Conservation (phyloP, 2,329 filamentous ascomycete species). For the Paecilomyces niveus region DNA sequence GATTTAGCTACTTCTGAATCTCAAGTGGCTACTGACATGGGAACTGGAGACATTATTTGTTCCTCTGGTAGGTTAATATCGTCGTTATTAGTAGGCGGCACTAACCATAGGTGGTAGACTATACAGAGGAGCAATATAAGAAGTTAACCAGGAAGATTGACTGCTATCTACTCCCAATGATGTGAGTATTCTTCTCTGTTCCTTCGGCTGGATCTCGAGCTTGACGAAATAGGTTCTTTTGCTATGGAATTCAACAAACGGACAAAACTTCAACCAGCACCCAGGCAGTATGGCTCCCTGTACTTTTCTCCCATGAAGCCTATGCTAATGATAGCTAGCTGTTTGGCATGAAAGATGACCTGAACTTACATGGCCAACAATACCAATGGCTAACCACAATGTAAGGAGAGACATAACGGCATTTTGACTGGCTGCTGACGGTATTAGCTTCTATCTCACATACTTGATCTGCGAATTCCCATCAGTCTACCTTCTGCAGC, state of each 20-base stretch:
- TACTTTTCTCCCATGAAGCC: background rate
- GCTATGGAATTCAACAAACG: slow-evolving; percentile 44
- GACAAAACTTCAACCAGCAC: slow-evolving; percentile 40
- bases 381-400: slow-evolving; percentile 11
- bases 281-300: slow-evolving; percentile 17
- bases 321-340: slow-evolving; percentile 8
- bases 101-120: slow-evolving; percentile 10
- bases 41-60: background rate
- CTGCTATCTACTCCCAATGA: slow-evolving; percentile 40
- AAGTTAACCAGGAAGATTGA: slow-evolving; percentile 38
- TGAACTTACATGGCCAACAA: slow-evolving; percentile 17
- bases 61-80: background rate
- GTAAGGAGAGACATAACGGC: background rate
- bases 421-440: background rate
- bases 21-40: background rate
- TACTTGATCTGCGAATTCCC: slow-evolving; percentile 28
- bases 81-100: background rate
- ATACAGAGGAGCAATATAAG: slow-evolving; percentile 33
- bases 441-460: slow-evolving; percentile 14
- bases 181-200: slow-evolving; percentile 21
- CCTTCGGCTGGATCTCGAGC: background rate
- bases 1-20: background rate
- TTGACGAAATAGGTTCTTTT: slow-evolving; percentile 17
- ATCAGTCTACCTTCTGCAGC: slow-evolving; percentile 22
- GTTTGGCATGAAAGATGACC: slow-evolving; percentile 29